Evolutionary conservation across 495 filamentous ascomycete species (phyloP).

Genomic region (Durotheca rogersii): DNA sequence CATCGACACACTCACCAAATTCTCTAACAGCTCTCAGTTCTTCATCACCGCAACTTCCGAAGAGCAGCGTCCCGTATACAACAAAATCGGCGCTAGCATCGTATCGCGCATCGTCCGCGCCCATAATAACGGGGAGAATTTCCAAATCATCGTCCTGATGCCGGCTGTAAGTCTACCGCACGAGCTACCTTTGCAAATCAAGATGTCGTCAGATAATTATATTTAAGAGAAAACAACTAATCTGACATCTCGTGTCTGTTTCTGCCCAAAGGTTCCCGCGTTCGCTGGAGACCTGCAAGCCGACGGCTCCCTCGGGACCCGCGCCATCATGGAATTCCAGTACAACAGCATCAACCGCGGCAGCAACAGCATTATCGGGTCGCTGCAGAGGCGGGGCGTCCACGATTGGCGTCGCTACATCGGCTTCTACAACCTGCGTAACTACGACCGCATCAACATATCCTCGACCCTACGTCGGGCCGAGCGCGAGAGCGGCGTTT

Average conservation of each 20-base stretch:
- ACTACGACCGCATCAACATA: conserved; percentile 86
- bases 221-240: no score
- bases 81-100: conserved; percentile 85
- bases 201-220: no score
- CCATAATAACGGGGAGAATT: conserved; percentile 67
- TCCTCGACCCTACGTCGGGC: conserved; percentile 62
- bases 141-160: conserved; percentile 83
- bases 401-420: conserved; percentile 75
- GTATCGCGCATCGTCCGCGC: conserved; percentile 85
- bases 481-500: conserved; percentile 67
- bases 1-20: neutral
- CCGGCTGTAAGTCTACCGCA: conserved; percentile 63
- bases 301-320: conserved; percentile 77
- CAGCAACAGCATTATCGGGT: conserved; percentile 82
- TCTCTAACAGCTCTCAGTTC: conserved; percentile 52
- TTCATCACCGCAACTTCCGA: conserved; percentile 89
- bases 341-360: conserved; percentile 87
- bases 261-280: conserved; percentile 58
- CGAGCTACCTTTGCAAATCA: no score
- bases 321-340: conserved; percentile 96
- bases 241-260: no score
- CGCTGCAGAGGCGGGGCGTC: conserved; percentile 67
- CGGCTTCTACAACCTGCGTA: conserved; percentile 92
- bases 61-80: conserved; percentile 75
- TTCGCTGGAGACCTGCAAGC: conserved; percentile 86